A percentile compares a stretch with the other conserved stretches of the same genome.
phyloP scores from a whole-genome alignment of 352 stramenopile species.

The Pythium pectinolyticum region DNA sequence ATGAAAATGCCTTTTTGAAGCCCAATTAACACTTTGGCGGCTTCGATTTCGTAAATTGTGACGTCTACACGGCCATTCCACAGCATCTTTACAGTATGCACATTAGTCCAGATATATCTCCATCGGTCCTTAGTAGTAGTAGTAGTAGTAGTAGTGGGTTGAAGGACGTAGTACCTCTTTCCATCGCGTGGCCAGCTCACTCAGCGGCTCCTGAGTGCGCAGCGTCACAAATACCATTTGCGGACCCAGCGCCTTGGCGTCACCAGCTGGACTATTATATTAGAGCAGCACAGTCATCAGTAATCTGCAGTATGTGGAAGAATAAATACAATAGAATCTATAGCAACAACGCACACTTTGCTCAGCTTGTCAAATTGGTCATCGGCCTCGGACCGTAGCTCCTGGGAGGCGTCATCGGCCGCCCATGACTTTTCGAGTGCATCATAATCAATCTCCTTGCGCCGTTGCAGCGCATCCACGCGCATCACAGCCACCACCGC shows the following conservation, averaged over 20 bases:
- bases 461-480: neutral
- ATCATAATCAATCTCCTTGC: conserved; percentile 56
- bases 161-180: conserved; percentile 82
- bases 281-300: conserved; percentile 7
- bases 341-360: no score
- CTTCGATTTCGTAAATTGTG: conserved; percentile 68
- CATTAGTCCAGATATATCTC: neutral
- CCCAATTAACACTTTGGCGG: conserved; percentile 55
- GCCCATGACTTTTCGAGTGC: conserved; percentile 70
- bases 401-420: conserved; percentile 40
- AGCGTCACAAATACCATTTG: conserved; percentile 85
- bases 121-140: neutral
- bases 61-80: conserved; percentile 71
- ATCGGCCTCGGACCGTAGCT: conserved; percentile 48
- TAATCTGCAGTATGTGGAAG: neutral
- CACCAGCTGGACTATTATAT: conserved; percentile 31
- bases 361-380: conserved; percentile 53
- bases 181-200: conserved; percentile 58
- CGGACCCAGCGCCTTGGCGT: conserved; percentile 55
- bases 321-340: no score
- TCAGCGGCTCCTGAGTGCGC: conserved; percentile 30
- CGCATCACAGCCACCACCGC: neutral
- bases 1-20: conserved; percentile 63
- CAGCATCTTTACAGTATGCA: conserved; percentile 47
- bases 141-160: neutral